Evolutionary conservation across 345 rosid genomes (phyloP).

Genomic region (Microcos paniculata): DNA sequence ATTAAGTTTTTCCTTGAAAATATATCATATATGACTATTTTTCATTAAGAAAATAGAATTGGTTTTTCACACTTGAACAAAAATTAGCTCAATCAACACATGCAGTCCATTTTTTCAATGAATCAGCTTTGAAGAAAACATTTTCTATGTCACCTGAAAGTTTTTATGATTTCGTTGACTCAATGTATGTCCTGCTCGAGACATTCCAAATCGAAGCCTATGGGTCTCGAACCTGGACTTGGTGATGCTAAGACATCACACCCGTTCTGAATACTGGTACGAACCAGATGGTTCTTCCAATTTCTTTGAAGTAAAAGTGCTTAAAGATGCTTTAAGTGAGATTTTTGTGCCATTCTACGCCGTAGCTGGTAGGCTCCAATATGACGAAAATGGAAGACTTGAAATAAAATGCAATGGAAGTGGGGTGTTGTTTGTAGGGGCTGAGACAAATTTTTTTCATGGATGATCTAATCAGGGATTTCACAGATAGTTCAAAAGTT

Average conservation of each 20-base stretch:
- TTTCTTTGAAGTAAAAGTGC: slow-evolving; percentile 17
- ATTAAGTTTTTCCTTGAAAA: too few species aligned
- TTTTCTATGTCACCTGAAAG: too few species aligned
- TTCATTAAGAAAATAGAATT: too few species aligned
- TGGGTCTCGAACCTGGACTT: slow-evolving; percentile 31
- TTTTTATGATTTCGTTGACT: too few species aligned
- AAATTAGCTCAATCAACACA: too few species aligned
- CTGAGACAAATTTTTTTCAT: slow-evolving; percentile 25
- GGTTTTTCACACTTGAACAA: too few species aligned
- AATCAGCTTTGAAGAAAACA: too few species aligned
- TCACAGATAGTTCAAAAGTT: slow-evolving; percentile 1
- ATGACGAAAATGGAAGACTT: slow-evolving; percentile 24
- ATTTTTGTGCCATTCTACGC: slow-evolving; percentile 34
- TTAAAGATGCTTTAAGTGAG: slow-evolving; percentile 26
- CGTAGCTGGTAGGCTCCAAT: slow-evolving; percentile 25
- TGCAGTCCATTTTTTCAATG: too few species aligned
- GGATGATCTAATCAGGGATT: slow-evolving; percentile 23
- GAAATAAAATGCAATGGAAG: slow-evolving; percentile 27
- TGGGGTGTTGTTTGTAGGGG: slow-evolving; percentile 27
- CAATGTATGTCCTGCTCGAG: slow-evolving; percentile 22
- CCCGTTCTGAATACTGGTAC: slow-evolving; percentile 16
- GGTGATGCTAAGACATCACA: background rate
- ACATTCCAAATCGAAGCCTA: slow-evolving; percentile 17
- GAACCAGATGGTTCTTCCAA: background rate
- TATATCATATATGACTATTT: too few species aligned